Base-by-base conservation (phyloP, 768 basidiomycete genomes). In the Boletus coccyginus region DNA sequence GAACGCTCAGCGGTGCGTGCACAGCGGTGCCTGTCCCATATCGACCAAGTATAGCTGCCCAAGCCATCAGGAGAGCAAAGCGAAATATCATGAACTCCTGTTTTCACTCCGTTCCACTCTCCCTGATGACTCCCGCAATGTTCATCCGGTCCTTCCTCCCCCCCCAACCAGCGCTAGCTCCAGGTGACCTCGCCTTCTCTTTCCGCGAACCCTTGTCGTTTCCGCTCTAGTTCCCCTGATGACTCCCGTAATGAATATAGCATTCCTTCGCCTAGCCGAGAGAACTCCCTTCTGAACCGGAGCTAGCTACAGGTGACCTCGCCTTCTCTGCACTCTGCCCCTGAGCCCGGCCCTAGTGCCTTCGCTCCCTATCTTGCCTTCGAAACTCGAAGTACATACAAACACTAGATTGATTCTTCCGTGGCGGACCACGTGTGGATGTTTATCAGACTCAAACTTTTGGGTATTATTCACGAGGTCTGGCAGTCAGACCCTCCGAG, bases 41-140 rank as follows among this genome's bases (percentile, higher is more conserved):
- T 50, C 31, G 21, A 36, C 38, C 5, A 52, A 44, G 53, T 40
- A 52, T 29, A 33, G 29, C 42, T 33, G 33, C 5, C 19, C 24
- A 35, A 33, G 62, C 67, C 16, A 46, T 58, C 31, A 75, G 40
- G 78, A 78, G 10, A 40, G 62, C 36, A 76, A 77, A 9, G 33
- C 48, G 19, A 57, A 65, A 50, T 43, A 45, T 14, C 19, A 17
- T 48, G 45, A 48, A 62, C 56, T 59, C 67, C 8, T 62, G 63
- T 21, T 76, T 84, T 41, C 16, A 83, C 64, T 77, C 75, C 7
- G 35, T 27, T 43, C 19, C 10, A 41, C 68, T 87, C 43, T 75
- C 76, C 29, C 71, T 86, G 19, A 82, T 85, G 77, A 21, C 21
- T 79, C 80, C 33, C 86, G 82, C 70, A 84, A 84, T 62, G 76